Evolutionary conservation across 305 asterid genomes (phyloP).

Genomic region (Fraxinus sp.): DNA sequence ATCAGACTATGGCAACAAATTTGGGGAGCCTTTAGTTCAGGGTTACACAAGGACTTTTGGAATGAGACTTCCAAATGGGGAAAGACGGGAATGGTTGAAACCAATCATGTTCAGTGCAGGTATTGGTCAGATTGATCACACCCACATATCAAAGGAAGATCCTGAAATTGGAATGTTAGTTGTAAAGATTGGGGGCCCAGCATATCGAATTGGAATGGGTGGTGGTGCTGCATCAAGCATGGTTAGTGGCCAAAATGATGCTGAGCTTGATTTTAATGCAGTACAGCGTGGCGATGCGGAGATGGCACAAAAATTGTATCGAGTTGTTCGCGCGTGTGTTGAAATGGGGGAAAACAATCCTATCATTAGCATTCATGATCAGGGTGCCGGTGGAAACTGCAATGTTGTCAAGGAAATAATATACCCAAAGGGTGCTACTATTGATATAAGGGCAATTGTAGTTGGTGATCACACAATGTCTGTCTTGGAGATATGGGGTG

Average conservation of each 20-base stretch:
- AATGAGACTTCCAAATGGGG: slow-evolving; percentile 88
- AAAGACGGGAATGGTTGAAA: slow-evolving; percentile 93
- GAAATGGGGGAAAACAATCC: slow-evolving; percentile 90
- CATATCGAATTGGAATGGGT: slow-evolving; percentile 97
- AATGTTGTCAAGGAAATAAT: slow-evolving; percentile 94
- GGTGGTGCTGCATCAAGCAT: slow-evolving; percentile 99
- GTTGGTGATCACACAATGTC: slow-evolving; percentile 95
- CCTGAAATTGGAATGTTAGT: slow-evolving; percentile 94
- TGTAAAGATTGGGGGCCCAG: slow-evolving; percentile 96
- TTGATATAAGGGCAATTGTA: slow-evolving; percentile 86
- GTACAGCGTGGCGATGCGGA: slow-evolving; percentile 99
- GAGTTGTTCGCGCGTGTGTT: slow-evolving; percentile 86
- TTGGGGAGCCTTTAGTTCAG: slow-evolving; percentile 94
- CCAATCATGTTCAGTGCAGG: slow-evolving; percentile 98
- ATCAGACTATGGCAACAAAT: slow-evolving; percentile 93
- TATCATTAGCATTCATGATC: slow-evolving; percentile 88
- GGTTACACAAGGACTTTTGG: slow-evolving; percentile 93
- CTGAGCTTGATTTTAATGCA: slow-evolving; percentile 91
- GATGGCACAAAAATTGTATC: slow-evolving; percentile 88
- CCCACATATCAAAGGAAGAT: slow-evolving; percentile 76
- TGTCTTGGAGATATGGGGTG: slow-evolving; percentile 95
- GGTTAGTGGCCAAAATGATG: slow-evolving; percentile 96
- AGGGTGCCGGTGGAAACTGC: slow-evolving; percentile 98
- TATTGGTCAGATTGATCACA: slow-evolving; percentile 90
- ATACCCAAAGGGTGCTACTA: slow-evolving; percentile 82